Percentiles rank a stretch among this genome's conserved stretches.
phyloP scores from a whole-genome alignment of 768 basidiomycete species.

The Nidula microcarpa region DNA sequence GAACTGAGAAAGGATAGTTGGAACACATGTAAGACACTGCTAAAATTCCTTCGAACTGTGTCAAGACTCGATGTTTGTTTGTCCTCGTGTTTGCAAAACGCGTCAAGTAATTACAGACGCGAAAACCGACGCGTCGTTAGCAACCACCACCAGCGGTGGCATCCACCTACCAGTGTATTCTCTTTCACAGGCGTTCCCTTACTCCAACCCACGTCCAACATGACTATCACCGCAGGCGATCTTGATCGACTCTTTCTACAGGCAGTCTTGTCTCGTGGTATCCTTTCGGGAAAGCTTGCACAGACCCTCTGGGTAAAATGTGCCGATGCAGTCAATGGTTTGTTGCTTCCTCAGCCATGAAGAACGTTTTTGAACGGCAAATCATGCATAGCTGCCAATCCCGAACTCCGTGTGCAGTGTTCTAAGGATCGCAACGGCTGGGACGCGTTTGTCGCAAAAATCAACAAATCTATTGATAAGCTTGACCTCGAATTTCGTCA shows the following conservation, averaged over 20 bases:
- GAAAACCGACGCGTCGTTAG: no score
- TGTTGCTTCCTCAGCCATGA: conserved; percentile 1
- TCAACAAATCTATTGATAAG: conserved; percentile 64
- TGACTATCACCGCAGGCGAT: conserved; percentile 51
- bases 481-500: conserved; percentile 73
- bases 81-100: no score
- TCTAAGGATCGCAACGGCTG: conserved; percentile 44
- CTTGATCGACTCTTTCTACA: conserved; percentile 79
- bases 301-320: conserved; percentile 66
- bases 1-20: no score
- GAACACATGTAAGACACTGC: no score
- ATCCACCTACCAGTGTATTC: neutral
- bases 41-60: no score
- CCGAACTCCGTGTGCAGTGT: conserved; percentile 42
- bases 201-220: conserved; percentile 8
- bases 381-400: conserved; percentile 43
- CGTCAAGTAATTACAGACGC: no score
- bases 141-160: no score
- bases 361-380: conserved; percentile 5
- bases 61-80: no score
- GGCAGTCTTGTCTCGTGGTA: conserved; percentile 66
- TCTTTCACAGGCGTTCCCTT: neutral
- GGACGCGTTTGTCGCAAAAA: conserved; percentile 51
- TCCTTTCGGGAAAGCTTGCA: conserved; percentile 63
- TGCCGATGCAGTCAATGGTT: conserved; percentile 66